Percentiles rank a stretch among this genome's conserved stretches.
phyloP scores from a whole-genome alignment of 176 grass and related monocot genomes.

The Puccinellia tenuiflora region DNA sequence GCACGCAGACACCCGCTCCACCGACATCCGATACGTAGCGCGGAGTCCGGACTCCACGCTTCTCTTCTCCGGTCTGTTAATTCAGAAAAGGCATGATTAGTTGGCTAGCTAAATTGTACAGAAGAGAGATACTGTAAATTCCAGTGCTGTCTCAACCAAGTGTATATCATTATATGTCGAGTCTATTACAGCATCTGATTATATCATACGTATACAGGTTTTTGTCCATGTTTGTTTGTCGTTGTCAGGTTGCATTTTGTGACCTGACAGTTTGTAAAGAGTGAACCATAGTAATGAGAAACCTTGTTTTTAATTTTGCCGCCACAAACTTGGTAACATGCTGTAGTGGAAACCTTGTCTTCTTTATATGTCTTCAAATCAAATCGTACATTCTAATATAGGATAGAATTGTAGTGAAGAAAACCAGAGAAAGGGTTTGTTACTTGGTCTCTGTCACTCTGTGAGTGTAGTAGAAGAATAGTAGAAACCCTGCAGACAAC shows the following conservation, averaged over 20 bases:
- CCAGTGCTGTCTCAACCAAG: neutral
- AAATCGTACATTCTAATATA: neutral
- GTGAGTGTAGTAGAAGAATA: neutral
- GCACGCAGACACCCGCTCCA: slow-evolving; percentile 18
- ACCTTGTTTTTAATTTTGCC: neutral
- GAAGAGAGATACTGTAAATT: slow-evolving; percentile 20
- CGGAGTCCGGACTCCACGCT: neutral
- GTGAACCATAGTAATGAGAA: neutral
- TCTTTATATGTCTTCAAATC: neutral
- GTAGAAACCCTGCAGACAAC: neutral
- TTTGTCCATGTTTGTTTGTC: neutral
- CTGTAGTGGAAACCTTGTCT: neutral
- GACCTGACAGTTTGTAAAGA: slow-evolving; percentile 14
- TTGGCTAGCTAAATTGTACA: slow-evolving; percentile 28
- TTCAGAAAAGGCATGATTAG: neutral
- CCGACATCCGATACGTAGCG: slow-evolving; percentile 2
- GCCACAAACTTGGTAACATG: no score
- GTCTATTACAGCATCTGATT: slow-evolving; percentile 1
- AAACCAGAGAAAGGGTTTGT: neutral
- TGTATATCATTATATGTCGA: slow-evolving; percentile 19
- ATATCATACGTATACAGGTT: neutral
- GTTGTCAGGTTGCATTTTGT: slow-evolving; percentile 3
- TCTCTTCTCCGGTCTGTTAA: neutral
- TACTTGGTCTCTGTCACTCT: neutral
- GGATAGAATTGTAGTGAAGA: neutral